Percentiles rank a stretch among this genome's conserved stretches.
Conservation (phyloP, 1,139 yeast genomes). For the Kurtzmaniella natalensis region DNA sequence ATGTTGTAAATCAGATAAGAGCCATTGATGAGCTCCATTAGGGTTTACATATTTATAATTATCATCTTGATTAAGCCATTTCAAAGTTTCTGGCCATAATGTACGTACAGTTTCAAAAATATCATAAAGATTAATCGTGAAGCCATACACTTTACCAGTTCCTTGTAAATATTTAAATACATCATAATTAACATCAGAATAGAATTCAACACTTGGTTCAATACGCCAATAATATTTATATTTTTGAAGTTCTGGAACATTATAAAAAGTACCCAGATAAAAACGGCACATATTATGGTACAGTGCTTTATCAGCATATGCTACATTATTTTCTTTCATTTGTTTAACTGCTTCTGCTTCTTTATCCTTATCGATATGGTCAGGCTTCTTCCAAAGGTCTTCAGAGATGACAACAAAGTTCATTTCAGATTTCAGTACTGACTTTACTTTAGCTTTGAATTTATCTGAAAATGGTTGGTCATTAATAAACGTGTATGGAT, state of each 20-base stretch:
- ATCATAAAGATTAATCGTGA: slow-evolving; percentile 64
- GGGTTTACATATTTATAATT: slow-evolving; percentile 55
- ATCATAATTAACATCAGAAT: slow-evolving; percentile 66
- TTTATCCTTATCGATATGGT: slow-evolving; percentile 41
- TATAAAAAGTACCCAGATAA: slow-evolving; percentile 59
- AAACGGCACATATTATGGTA: slow-evolving; percentile 72
- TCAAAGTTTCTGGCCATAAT: slow-evolving; percentile 66
- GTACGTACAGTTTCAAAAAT: slow-evolving; percentile 57
- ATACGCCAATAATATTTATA: slow-evolving; percentile 74
- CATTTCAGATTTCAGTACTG: slow-evolving; percentile 45
- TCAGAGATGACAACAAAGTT: slow-evolving; percentile 56
- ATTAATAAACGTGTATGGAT: slow-evolving; percentile 79
- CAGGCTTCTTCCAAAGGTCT: slow-evolving; percentile 65
- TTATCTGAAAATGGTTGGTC: slow-evolving; percentile 59
- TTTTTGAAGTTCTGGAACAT: slow-evolving; percentile 55
- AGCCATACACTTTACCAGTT: slow-evolving; percentile 64
- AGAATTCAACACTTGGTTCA: slow-evolving; percentile 79
- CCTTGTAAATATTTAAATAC: slow-evolving; percentile 70
- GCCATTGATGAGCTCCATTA: slow-evolving; percentile 64
- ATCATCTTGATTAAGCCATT: slow-evolving; percentile 52
- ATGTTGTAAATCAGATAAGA: slow-evolving; percentile 61
- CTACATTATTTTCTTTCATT: slow-evolving; percentile 45
- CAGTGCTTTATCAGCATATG: slow-evolving; percentile 58
- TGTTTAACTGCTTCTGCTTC: slow-evolving; percentile 36
- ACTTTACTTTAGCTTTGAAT: slow-evolving; percentile 44